Base-by-base conservation (phyloP, 441 rosid genomes). In the Pelargonium australe region DNA sequence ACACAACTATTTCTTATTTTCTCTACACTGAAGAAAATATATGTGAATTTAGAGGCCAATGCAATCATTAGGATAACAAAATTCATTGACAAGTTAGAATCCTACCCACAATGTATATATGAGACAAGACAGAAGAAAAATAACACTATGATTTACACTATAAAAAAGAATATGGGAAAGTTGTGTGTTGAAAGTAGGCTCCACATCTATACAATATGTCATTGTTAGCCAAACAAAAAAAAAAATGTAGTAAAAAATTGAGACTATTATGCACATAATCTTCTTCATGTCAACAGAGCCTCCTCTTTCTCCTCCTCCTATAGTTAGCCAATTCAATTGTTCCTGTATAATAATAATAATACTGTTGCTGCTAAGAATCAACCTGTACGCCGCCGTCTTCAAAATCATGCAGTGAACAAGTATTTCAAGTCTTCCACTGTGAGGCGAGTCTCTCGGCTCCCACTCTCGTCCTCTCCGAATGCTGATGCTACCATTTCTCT, bases 401-500 rank as follows among this genome's bases (percentile, higher is more conserved):
- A 19, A 58, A 58, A 58, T 58, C 63, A 58, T 19, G 63, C 63
- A 20, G 63, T 58, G 63, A 92, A 92, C 73, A 92, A 82, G 85
- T 90, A 88, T 58, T 79, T 83, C 87, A 92, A 73, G 80, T 88
- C 96, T 12, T 92, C 95, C 65, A 86, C 95, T 0, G 95, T 90
- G 53, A 92, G 85, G 41, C 92, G 92, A 71, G 90, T 84, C 84
- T 85, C 92, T 62, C 84, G 77, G 75, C 92, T 77, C 28, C 86
- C 95, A 2, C 68, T 78, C 70, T 88, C 90, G 68, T 92, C 98
- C 79, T 92, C 96, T 68, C 96, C 98, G 65, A 92, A 92, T 57
- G 98, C 98, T 64, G 93, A 89, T 20, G 96, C 88, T 20, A 90
- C 95, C 96, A 92, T 92, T 81, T 75, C 85, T 77, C 98, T 87